These are phyloP conservation scores for Endogone sp. DNA, from an alignment of 192 early-diverging fungal species.

Conservation along the genomic window DNA sequence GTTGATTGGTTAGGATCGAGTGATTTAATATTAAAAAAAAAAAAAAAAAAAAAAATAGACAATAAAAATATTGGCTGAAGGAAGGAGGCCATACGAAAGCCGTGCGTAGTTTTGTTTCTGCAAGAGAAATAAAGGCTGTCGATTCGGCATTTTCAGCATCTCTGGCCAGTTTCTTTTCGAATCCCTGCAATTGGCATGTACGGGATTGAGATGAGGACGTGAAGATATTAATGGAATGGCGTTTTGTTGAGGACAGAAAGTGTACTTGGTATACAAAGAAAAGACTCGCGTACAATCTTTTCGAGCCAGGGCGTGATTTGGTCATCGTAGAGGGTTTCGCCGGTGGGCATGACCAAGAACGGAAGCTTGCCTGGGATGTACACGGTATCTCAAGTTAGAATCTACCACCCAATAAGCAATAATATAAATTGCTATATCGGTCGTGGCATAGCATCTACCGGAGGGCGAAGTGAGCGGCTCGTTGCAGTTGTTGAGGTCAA, in stretches of 20 bases:
- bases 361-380: slow-evolving; percentile 46
- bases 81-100: slow-evolving; percentile 41
- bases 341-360: slow-evolving; percentile 40
- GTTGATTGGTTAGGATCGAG: neutral
- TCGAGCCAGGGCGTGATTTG: slow-evolving; percentile 47
- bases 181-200: slow-evolving; percentile 5
- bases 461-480: slow-evolving; percentile 54
- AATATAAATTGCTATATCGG: neutral
- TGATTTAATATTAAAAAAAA: neutral
- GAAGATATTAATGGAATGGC: too few species aligned
- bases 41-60: too few species aligned
- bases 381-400: too few species aligned
- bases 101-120: slow-evolving; percentile 47
- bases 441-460: too few species aligned
- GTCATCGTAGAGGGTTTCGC: slow-evolving; percentile 34
- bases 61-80: neutral
- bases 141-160: slow-evolving; percentile 30
- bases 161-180: slow-evolving; percentile 10
- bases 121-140: slow-evolving; percentile 41
- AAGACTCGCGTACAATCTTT: slow-evolving; percentile 28
- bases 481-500: slow-evolving; percentile 35
- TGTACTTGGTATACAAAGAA: too few species aligned
- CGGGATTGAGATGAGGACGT: neutral
- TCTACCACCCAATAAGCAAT: neutral
- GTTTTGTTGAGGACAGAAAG: too few species aligned